A percentile compares a stretch with the other conserved stretches of the same genome.
phyloP scores from a whole-genome alignment of 2,329 filamentous ascomycete genomes.

The Metarhizium anisopliae region DNA sequence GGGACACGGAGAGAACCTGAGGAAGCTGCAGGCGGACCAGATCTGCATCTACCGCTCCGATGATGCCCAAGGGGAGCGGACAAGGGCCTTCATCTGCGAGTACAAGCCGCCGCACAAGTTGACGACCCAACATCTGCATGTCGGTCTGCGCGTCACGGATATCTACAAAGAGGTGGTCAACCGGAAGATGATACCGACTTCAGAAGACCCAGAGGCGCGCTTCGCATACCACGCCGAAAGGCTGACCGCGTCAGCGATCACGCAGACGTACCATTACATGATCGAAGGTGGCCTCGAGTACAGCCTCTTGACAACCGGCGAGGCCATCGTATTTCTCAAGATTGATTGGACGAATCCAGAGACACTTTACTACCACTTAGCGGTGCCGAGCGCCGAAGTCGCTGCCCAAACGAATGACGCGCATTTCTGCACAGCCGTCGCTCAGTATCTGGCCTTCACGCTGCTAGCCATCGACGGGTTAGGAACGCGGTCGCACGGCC shows the following conservation, averaged over 20 bases:
- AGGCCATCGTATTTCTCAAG: slow-evolving; percentile 34
- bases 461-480: slow-evolving; percentile 15
- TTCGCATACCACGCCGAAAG: slow-evolving; percentile 26
- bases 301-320: slow-evolving; percentile 32
- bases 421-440: slow-evolving; percentile 16
- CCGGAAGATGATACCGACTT: slow-evolving; percentile 17
- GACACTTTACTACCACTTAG: slow-evolving; percentile 22
- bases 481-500: not conserved
- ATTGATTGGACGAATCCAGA: slow-evolving; percentile 19
- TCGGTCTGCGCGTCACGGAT: slow-evolving; percentile 31
- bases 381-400: slow-evolving; percentile 19
- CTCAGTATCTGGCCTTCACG: slow-evolving; percentile 19
- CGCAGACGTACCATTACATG: slow-evolving; percentile 42
- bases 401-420: slow-evolving; percentile 11
- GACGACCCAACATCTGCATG: slow-evolving; percentile 28
- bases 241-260: slow-evolving; percentile 32
- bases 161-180: slow-evolving; percentile 29
- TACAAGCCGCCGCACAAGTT: slow-evolving; percentile 41
- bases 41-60: slow-evolving; percentile 17
- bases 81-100: slow-evolving; percentile 24
- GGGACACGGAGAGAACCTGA: slow-evolving; percentile 9
- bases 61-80: not conserved
- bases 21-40: slow-evolving; percentile 21
- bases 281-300: slow-evolving; percentile 34
- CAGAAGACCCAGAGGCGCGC: slow-evolving; percentile 17